phyloP scores from a whole-genome alignment of 257 asterid species.

The Capsicum rhomboideum region DNA sequence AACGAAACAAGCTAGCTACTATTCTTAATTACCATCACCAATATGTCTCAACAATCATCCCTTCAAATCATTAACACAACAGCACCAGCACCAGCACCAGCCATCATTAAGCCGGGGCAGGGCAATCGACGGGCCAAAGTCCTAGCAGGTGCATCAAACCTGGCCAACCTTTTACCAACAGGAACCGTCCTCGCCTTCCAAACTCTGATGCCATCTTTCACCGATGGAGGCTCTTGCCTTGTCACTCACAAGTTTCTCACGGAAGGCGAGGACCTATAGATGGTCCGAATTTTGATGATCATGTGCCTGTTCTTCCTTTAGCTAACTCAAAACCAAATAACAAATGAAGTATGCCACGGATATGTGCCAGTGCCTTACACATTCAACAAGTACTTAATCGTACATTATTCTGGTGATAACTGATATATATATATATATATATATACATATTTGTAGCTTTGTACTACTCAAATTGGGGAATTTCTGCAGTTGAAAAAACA shows the following conservation, averaged over 20 bases:
- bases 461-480: too few species aligned
- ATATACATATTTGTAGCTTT: too few species aligned
- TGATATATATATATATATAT: too few species aligned
- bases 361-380: too few species aligned
- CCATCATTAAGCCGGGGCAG: too few species aligned
- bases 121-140: conserved; percentile 1
- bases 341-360: background rate
- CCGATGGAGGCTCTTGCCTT: conserved; percentile 42
- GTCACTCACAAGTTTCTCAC: conserved; percentile 37
- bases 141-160: conserved; percentile 49
- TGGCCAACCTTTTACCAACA: conserved; percentile 64
- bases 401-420: too few species aligned
- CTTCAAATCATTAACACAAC: too few species aligned
- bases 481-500: too few species aligned
- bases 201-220: conserved; percentile 45
- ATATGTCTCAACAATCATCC: too few species aligned
- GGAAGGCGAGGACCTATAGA: conserved; percentile 4
- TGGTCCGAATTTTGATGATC: background rate
- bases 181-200: conserved; percentile 56
- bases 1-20: background rate
- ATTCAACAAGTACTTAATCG: too few species aligned
- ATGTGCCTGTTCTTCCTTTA: background rate
- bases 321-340: background rate
- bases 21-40: too few species aligned
- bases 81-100: too few species aligned